phyloP scores from a whole-genome alignment of 164 flowering plant genomes.

The Dillenia suffruticosa region DNA sequence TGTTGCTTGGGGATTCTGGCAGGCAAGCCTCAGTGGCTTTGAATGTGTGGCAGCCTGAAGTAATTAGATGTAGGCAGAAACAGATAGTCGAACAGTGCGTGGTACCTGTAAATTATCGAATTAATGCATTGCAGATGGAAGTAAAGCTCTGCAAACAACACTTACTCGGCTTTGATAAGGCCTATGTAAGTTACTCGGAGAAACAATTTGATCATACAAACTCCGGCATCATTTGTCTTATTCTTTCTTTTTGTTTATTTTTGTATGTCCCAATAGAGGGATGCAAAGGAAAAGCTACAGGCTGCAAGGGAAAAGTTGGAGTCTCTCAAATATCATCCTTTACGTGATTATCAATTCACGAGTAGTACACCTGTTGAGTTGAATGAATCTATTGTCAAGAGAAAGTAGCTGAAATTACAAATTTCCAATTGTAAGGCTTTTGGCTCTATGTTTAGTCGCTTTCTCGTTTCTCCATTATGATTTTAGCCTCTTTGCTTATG shows the following conservation, averaged over 20 bases:
- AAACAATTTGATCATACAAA: background rate
- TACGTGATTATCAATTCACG: slow-evolving; percentile 25
- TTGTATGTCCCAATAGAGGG: slow-evolving; percentile 33
- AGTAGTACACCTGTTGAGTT: slow-evolving; percentile 4
- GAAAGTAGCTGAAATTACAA: slow-evolving; percentile 37
- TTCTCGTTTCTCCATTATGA: slow-evolving; percentile 2
- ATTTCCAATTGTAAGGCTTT: slow-evolving; percentile 19
- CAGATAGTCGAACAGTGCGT: slow-evolving; percentile 64
- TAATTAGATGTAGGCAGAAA: slow-evolving; percentile 58
- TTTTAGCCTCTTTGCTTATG: too few relatives aligned
- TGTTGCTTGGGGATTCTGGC: slow-evolving; percentile 1
- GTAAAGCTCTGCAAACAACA: slow-evolving; percentile 64
- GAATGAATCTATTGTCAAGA: slow-evolving; percentile 15
- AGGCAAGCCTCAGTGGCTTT: slow-evolving; percentile 86
- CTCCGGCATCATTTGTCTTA: background rate
- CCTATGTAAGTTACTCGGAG: slow-evolving; percentile 42
- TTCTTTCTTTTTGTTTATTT: slow-evolving; percentile 1
- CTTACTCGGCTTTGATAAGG: slow-evolving; percentile 34
- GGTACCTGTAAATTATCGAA: slow-evolving; percentile 60
- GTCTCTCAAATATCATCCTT: slow-evolving; percentile 68
- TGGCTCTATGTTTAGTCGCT: background rate
- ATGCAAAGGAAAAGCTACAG: slow-evolving; percentile 48
- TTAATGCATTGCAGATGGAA: slow-evolving; percentile 68
- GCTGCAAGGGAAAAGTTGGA: slow-evolving; percentile 43
- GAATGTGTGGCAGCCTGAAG: slow-evolving; percentile 96